Base-by-base conservation (phyloP, 2,329 filamentous ascomycete genomes). In the Truncatella angustata region DNA sequence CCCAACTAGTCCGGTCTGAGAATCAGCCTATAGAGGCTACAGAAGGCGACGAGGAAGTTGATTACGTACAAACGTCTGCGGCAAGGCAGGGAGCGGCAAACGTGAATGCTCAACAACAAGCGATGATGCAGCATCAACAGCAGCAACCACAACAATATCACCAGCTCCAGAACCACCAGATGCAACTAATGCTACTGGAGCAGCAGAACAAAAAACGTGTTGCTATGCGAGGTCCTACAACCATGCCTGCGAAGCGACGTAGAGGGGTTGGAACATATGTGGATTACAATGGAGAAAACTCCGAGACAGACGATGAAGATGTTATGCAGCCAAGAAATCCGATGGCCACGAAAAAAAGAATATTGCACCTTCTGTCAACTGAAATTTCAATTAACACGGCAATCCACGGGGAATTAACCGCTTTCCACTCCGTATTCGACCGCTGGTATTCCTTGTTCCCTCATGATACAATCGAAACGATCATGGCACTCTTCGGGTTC, bases 401-500 rank as follows among this genome's bases (percentile, higher is more conserved):
- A 35, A 57, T 79, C 0, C 66, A 78, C 37, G 74, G 73, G 1
- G 72, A 77, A 51, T 64, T 75, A 40, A 74, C 74, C 0, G 71
- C 74, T 0, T 66, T 79, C 28, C 74, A 76, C 34, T 74, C 75
- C 0, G 67, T 72, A 14, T 77, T 80, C 51, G 65, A 73, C 4
- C 68, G 66, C 44, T 74, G 77, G 61, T 68, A 75, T 30, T 67
- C 71, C 0, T 65, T 70, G 0, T 60, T 81, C 1, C 73, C 78
- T 0, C 85, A 89, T 58, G 65, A 75, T 24, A 84, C 83, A 0
- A 76, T 87, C 16, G 66, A 81, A n/a, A 65, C 73, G 0, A 71
- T 86, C 0, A 63, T 88, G 54, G 68, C 75, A 24, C 85, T 81
- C 59, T 75, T 88, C 40, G 82, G 82, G 0, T 72, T 88, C 4